A percentile compares a stretch with the other conserved stretches of the same genome.
Evolutionary conservation across 495 filamentous ascomycete species (phyloP).

Genomic region (Extremus antarcticus): DNA sequence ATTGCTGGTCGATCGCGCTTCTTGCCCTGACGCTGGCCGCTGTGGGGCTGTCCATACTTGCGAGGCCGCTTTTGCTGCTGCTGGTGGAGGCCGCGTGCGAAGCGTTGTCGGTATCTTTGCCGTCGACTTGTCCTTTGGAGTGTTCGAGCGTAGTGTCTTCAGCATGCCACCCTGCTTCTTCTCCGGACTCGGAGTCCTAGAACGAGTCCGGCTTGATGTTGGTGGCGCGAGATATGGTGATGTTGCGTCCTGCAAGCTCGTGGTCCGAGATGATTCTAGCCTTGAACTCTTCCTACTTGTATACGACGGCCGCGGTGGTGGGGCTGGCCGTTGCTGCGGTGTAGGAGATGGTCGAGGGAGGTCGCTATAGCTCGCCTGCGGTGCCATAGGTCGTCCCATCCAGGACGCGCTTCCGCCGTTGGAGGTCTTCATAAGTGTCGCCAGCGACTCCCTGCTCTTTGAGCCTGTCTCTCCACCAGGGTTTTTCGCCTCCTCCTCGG

Average conservation of each 20-base stretch:
- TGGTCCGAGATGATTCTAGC: slow-evolving; percentile 10
- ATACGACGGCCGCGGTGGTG: slow-evolving; percentile 31
- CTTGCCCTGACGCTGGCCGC: background rate
- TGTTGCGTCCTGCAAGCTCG: slow-evolving; percentile 15
- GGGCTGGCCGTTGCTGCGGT: slow-evolving; percentile 40
- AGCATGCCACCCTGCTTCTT: slow-evolving; percentile 61
- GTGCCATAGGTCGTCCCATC: slow-evolving; percentile 64
- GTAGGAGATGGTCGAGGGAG: slow-evolving; percentile 54
- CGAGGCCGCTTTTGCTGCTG: slow-evolving; percentile 76
- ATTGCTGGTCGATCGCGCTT: slow-evolving; percentile 1
- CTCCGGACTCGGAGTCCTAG: slow-evolving; percentile 70
- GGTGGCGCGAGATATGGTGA: slow-evolving; percentile 6
- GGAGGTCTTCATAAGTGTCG: background rate
- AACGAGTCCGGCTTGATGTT: slow-evolving; percentile 25
- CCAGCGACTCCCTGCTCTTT: slow-evolving; percentile 13
- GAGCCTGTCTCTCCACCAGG: slow-evolving; percentile 17
- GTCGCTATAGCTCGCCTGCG: slow-evolving; percentile 65
- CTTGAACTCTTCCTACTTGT: slow-evolving; percentile 44
- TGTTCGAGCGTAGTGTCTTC: slow-evolving; percentile 61
- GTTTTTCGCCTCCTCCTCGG: slow-evolving; percentile 28
- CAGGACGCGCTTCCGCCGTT: slow-evolving; percentile 7
- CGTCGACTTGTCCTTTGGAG: slow-evolving; percentile 44
- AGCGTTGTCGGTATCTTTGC: slow-evolving; percentile 28
- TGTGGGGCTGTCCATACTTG: slow-evolving; percentile 54
- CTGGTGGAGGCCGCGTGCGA: slow-evolving; percentile 26